A percentile compares a stretch with the other conserved stretches of the same genome.
phyloP scores from a whole-genome alignment of 305 asterid genomes.

The Fraxinus xanthoxyloides region DNA sequence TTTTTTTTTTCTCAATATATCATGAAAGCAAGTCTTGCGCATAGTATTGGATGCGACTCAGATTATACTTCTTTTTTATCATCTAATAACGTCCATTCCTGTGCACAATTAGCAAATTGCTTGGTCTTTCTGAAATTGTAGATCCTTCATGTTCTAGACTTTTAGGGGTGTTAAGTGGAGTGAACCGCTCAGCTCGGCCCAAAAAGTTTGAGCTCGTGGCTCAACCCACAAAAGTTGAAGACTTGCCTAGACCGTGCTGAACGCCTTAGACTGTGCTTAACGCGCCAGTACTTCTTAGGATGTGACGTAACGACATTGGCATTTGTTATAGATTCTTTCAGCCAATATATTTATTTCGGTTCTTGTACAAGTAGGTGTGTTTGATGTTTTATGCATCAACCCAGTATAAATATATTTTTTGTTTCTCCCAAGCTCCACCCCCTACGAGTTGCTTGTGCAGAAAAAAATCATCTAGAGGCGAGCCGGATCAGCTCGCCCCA shows the following conservation, averaged over 20 bases:
- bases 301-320: neutral
- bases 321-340: neutral
- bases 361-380: constrained; percentile 18
- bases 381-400: no score
- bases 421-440: no score
- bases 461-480: neutral
- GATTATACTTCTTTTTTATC: neutral
- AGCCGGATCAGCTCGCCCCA: neutral
- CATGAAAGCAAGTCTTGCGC: neutral
- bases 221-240: neutral
- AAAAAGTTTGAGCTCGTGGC: no score
- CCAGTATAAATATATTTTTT: no score
- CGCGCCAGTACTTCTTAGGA: neutral
- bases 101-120: neutral
- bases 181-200: neutral
- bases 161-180: neutral
- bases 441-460: no score
- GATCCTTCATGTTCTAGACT: neutral
- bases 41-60: neutral
- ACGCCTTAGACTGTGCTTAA: neutral
- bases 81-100: neutral
- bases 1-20: neutral
- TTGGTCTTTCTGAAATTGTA: neutral
- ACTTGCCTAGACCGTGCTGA: neutral
- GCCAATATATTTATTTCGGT: neutral